These are phyloP conservation scores for Xylaria sp. DNA, from an alignment of 2,329 filamentous ascomycete species.

Conservation along the genomic window DNA sequence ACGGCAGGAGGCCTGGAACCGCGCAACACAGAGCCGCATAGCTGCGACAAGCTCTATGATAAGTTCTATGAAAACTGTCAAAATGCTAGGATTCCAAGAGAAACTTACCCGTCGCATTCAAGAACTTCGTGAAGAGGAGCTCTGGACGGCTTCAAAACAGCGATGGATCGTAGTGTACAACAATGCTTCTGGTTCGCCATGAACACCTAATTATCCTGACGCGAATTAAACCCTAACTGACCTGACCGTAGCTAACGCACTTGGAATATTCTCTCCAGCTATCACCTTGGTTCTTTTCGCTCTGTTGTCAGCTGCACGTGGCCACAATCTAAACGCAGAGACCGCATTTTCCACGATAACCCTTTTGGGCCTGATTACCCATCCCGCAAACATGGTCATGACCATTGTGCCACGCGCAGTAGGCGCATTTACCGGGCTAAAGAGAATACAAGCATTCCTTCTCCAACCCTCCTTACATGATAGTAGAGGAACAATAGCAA, in stretches of 20 bases:
- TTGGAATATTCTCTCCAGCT: slow-evolving; percentile 56
- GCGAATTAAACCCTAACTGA: not conserved
- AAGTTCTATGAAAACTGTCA: slow-evolving; percentile 53
- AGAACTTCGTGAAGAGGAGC: slow-evolving; percentile 49
- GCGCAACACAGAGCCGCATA: slow-evolving; percentile 55
- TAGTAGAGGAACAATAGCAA: slow-evolving; percentile 7
- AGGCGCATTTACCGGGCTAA: slow-evolving; percentile 50
- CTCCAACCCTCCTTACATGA: slow-evolving; percentile 39
- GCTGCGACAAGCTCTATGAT: slow-evolving; percentile 52
- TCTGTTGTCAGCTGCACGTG: slow-evolving; percentile 41
- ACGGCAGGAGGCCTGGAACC: slow-evolving; percentile 55
- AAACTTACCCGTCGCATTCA: slow-evolving; percentile 42
- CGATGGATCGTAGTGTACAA: slow-evolving; percentile 56
- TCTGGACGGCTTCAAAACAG: slow-evolving; percentile 49
- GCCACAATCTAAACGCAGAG: slow-evolving; percentile 47
- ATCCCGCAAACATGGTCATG: slow-evolving; percentile 58
- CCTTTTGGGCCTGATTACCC: slow-evolving; percentile 54
- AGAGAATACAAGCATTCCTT: slow-evolving; percentile 54
- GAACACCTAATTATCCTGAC: not conserved
- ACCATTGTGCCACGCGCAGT: slow-evolving; percentile 53
- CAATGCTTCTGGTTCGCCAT: slow-evolving; percentile 54
- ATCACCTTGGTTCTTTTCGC: slow-evolving; percentile 54
- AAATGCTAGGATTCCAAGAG: slow-evolving; percentile 53
- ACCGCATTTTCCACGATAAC: slow-evolving; percentile 56
- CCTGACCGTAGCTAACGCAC: slow-evolving; percentile 52